Evolutionary conservation across 2,329 filamentous ascomycete species (phyloP), one percentile per base, ranked within the genome.

Genomic region (Claviceps quebecensis): DNA sequence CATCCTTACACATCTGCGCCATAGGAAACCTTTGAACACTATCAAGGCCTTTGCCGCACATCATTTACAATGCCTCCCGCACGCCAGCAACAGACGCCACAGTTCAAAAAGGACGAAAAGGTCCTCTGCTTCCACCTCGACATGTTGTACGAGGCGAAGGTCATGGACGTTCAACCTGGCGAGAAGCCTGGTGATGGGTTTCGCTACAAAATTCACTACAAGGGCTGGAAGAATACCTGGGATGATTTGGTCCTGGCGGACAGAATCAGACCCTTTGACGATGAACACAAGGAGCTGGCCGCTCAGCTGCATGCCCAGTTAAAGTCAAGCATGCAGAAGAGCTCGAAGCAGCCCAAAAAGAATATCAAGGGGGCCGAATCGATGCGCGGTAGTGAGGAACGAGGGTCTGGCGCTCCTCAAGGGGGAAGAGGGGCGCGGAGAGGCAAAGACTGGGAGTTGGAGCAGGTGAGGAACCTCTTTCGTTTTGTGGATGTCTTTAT

Each of bases 161-260:
- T 98, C 49, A 80, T 95, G 57, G 90, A 96, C 57, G 76, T 87
- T 36, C 81, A 66, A 74, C 76, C 61, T 45, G 83, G 84, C 62
- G 83, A 86, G 68, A 83, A 81, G 65, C 84, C 70, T 19, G 84
- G 69, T 43, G 72, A 83, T 55, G 81, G 84, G 37, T 89, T 81
- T 64, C 81, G 88, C 65, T 98, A 95, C 72, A 86, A 87, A 63
- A 86, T 98, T 51, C 93, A 98, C 70, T 98, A 98, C 74, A 97
- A 97, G 70, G 93, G 93, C 63, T 98, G 93, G 93, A 98, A 98
- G 75, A 90, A 91, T 67, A 96, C 89, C 77, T 98, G 93, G 93
- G 93, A 98, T 71, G 93, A 98, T 71, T 97, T 91, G 91, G 93
- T 97, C 45, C 81, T 87, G 22, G 83, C 89, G 68, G 91, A 97